Evolutionary conservation across 257 asterid genomes (phyloP), one percentile per base, ranked within the genome.

Genomic region (Thymus quinquecostatus): DNA sequence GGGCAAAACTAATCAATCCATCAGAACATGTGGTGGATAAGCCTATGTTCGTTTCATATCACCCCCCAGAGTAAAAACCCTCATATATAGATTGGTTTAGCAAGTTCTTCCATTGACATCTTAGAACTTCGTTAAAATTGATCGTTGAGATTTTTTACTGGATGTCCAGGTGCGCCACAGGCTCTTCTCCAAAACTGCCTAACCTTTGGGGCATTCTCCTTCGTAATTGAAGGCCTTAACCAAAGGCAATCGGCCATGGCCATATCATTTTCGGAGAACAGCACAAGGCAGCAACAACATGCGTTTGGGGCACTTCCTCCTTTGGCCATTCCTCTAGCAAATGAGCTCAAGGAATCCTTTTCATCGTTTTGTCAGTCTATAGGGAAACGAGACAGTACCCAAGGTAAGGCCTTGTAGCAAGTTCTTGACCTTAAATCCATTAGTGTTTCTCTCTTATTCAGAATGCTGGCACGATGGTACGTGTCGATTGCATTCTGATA

Each of bases 161-260:
- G 67, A 38, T 71, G 67, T 73, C 13, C 82, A 95, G 99, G 99
- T 75, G 94, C 97, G 57, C 99, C 99, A 0, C 96, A 92, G 78
- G 96, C 96, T 77, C 88, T 95, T 53, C 85, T 95, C 44, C 98
- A 95, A 74, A 88, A 88, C 80, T 95, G 99, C 68, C 78, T 92
- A 69, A 92, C 97, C 2, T 88, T 89, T 66, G 99, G 98, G 62
- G 98, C 98, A n/a, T 89, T 95, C 88, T 95, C 97, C 3, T 95
- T 92, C 66, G 74, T 92, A 72, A 82, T 95, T 0, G 99, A 92
- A 79, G 96, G 96, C 40, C 85, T 89, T 48, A 89, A 95, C 96
- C 86, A 88, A 76, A 96, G 77, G 80, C 97, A 88, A 63, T 85
- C 96, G 1, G 99, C 98, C 7, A 84, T 92, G 72, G 99, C 99